These are phyloP conservation scores for Parafenestella ontariensis DNA, from an alignment of 2,329 filamentous ascomycete genomes.

Conservation along the genomic window DNA sequence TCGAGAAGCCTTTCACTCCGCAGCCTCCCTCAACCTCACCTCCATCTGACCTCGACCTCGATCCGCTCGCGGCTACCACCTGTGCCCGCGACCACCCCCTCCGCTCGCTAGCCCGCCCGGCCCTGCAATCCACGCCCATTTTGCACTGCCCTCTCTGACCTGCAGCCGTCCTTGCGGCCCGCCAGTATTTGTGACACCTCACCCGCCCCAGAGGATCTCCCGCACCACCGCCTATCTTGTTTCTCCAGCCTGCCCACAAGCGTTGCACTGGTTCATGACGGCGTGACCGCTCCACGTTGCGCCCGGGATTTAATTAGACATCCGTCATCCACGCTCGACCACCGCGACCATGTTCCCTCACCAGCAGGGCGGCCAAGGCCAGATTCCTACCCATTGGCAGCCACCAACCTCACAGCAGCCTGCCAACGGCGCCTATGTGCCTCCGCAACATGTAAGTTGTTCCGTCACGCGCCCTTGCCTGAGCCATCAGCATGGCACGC, in stretches of 20 bases:
- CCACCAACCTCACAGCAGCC: conserved; percentile 45
- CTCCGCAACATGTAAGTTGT: conserved; percentile 46
- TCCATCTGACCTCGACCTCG: conserved; percentile 7
- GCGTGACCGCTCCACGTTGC: conserved; percentile 36
- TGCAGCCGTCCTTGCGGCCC: conserved; percentile 45
- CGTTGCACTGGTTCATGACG: conserved; percentile 34
- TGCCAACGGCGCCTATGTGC: conserved; percentile 46
- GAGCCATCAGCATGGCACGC: background rate
- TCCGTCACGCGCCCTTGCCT: background rate
- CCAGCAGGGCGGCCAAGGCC: conserved; percentile 44
- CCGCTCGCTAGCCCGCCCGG: background rate
- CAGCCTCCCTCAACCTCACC: conserved; percentile 11
- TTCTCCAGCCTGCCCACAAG: conserved; percentile 10
- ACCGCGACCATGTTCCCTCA: conserved; percentile 43
- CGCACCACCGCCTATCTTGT: conserved; percentile 22
- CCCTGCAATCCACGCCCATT: conserved; percentile 10
- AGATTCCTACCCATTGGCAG: conserved; percentile 49
- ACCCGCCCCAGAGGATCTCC: conserved; percentile 34
- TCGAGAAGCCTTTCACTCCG: conserved; percentile 37
- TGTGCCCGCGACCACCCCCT: background rate
- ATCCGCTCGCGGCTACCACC: background rate
- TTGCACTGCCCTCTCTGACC: conserved; percentile 32
- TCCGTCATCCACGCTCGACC: conserved; percentile 6
- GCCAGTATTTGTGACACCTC: conserved; percentile 42
- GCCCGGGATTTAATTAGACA: conserved; percentile 15